These are phyloP conservation scores for Aegilops tauschii DNA, from an alignment of 176 grass and related monocot genomes.

Conservation along the genomic window DNA sequence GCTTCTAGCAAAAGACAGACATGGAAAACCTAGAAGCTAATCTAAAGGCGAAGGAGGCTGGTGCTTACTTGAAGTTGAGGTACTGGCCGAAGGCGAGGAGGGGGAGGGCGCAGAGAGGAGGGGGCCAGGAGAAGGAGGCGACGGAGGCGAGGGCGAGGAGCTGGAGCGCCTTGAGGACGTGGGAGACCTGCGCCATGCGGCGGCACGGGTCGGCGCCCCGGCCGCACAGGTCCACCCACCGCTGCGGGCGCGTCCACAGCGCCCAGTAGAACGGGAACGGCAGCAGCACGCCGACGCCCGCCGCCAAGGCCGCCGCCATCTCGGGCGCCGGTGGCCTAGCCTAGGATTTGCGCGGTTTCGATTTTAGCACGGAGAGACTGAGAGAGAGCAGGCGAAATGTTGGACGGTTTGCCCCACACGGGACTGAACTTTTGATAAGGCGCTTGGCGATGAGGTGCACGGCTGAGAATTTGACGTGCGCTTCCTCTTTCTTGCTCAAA, in stretches of 20 bases:
- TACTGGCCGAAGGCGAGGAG: slow-evolving; percentile 73
- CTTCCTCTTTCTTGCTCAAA: not conserved
- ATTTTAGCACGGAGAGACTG: not conserved
- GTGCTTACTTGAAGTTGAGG: slow-evolving; percentile 91
- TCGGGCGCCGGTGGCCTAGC: not conserved
- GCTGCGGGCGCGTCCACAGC: slow-evolving; percentile 71
- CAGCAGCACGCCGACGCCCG: slow-evolving; percentile 46
- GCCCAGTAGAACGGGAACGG: slow-evolving; percentile 90
- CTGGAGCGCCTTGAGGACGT: slow-evolving; percentile 76
- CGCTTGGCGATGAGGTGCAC: not conserved
- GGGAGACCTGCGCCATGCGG: slow-evolving; percentile 89
- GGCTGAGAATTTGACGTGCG: not conserved
- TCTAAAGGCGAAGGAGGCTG: not conserved
- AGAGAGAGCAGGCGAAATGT: slow-evolving; percentile 7
- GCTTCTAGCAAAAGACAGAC: not conserved
- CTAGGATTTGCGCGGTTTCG: not conserved
- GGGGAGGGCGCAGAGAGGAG: slow-evolving; percentile 46
- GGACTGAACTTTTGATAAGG: not conserved
- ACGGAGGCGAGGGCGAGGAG: slow-evolving; percentile 77
- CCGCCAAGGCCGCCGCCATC: slow-evolving; percentile 19
- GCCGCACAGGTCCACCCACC: slow-evolving; percentile 82
- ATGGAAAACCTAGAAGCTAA: not conserved
- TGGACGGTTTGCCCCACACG: slow-evolving; percentile 5
- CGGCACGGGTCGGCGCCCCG: slow-evolving; percentile 60
- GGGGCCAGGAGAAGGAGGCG: slow-evolving; percentile 62